Base-by-base conservation (phyloP, 192 early-diverging fungal genomes). In the Linderina pennispora region DNA sequence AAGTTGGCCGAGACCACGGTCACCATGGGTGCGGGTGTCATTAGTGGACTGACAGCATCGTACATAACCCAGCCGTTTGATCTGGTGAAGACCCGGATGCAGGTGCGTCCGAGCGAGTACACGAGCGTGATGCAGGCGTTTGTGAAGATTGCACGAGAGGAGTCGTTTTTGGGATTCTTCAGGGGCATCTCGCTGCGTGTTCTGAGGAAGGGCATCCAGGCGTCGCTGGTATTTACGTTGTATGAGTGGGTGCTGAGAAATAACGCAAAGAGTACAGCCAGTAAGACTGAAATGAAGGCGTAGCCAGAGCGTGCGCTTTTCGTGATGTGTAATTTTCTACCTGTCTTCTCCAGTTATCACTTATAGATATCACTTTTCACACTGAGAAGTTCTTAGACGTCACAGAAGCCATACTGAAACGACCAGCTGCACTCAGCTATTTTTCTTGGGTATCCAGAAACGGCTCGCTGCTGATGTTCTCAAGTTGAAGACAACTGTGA, bases 51-150 rank as follows among this genome's bases (percentile, higher is more conserved):
- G 14, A 48, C 77, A 1, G 86, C 91, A 0, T 90, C 91, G 24
- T 70, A 79, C 8, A 37, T 89, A 25, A 97, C 94, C 1, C 89
- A 97, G 46, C 94, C 94, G 6, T 97, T 97, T 59, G 94, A 97
- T 44, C 78, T 94, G 77, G 62, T 93, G 35, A 92, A 92, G 50
- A 97, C 94, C 15, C 77, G 91, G 15, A 89, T 97, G 77, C 94
- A 97, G 49, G 65, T 97, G 23, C 83, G 86, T 23, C 91, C 91
- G 25, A 41, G 46, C 3, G 74, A 80, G 28, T 93, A 94, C 61
- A 58, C 48, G 11, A 46, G 65, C 1, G 67, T 77, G 34, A 21
- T 48, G 7, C 58, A 62, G 21, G 50, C 64, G 18, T 70, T 73
- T 47, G 48, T 38, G 36, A 78, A 67, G 52, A 78, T 84, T 33